Evolutionary conservation across 2,329 filamentous ascomycete species (phyloP), one percentile per base, ranked within the genome.

Genomic region (Curvularia sp.): DNA sequence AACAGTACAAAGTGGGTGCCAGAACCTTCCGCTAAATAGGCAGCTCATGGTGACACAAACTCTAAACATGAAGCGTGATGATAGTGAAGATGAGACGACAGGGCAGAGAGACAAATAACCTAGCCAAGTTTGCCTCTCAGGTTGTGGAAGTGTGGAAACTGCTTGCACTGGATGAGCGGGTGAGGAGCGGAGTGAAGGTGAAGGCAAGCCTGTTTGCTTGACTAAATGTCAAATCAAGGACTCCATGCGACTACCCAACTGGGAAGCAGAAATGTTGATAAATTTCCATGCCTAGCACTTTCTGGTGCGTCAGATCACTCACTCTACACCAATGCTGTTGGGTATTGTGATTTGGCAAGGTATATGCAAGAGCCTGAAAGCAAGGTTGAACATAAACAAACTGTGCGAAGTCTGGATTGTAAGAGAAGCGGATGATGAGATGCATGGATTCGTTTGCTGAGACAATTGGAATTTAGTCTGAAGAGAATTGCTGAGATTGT

Each of bases 11-110:
- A 19, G 25, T 9, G 7, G 10, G n/a, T 15, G 50, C 50, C 53
- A 53, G 59, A 49, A 21, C 42, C 49, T 28, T 9, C n/a, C 30
- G 12, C n/a, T 54, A 34, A 3, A 8, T 15, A 55, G 18, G 0
- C 7, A 53, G 15, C n/a, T 8, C 25, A 18, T 18, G 6, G 39
- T 41, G 51, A 50, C 18, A 41, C 19, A 32, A 25, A 23, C 21
- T 25, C 13, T n/a, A 15, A 34, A 18, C 25, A 38, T n/a, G 39
- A 38, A 19, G 43, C 5, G 5, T 7, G 9, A 18, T 0, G 41
- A 30, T 32, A n/a, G 45, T 54, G 23, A 51, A 49, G 25, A 19
- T 18, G 48, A 38, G 38, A 36, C 25, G 9, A 15, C 15, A 23
- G 3, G 9, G 10, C 19, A 10, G 7, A 25, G 13, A 6, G 36